Conservation (phyloP, 441 rosid species). For the Adansonia madagascariensis region DNA sequence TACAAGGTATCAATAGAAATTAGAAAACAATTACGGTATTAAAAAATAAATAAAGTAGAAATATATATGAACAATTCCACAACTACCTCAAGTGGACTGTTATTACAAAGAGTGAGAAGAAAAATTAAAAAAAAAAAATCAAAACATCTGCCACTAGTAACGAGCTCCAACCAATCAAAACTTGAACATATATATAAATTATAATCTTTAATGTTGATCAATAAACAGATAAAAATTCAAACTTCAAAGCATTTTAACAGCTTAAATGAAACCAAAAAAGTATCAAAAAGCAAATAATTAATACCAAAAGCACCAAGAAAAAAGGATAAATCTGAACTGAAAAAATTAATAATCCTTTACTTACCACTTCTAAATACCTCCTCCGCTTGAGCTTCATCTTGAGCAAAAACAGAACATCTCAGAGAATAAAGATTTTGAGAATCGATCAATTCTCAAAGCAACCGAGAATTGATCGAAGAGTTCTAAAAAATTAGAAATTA, state of each 20-base stretch:
- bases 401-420: constrained; percentile 58
- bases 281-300: neutral
- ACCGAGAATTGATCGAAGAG: constrained; percentile 52
- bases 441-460: constrained; percentile 54
- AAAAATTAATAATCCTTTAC: constrained; percentile 24
- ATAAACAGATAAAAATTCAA: neutral
- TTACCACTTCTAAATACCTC: constrained; percentile 87
- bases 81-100: neutral
- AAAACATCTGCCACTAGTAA: neutral
- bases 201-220: neutral
- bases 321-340: neutral
- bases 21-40: neutral
- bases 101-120: neutral
- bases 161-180: neutral
- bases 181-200: neutral
- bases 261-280: neutral
- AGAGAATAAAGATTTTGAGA: constrained; percentile 32
- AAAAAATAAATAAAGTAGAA: neutral
- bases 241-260: neutral
- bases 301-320: neutral
- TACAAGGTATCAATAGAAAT: neutral
- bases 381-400: constrained; percentile 81
- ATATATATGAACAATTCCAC: constrained; percentile 1
- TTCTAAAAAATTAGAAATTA: neutral
- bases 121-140: neutral